phyloP scores from a whole-genome alignment of 371 early-diverging fungal genomes.

The Phascolomyces articulosus region DNA sequence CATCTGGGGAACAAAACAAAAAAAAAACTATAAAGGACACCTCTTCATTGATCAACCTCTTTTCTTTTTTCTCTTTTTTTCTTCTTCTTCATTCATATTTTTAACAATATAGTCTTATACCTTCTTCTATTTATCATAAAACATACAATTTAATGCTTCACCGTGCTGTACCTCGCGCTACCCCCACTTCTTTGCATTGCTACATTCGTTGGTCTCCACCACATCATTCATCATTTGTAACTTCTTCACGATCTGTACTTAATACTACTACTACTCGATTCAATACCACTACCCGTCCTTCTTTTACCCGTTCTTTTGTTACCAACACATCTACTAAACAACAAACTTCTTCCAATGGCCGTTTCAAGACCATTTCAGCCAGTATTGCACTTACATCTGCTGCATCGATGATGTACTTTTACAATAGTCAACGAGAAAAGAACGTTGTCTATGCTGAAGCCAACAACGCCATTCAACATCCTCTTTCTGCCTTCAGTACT shows the following conservation, averaged over 20 bases:
- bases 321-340: conserved; percentile 4
- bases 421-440: conserved; percentile 1
- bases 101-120: no score
- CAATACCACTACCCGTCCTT: background rate
- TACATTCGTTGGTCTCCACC: background rate
- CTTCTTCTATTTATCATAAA: background rate
- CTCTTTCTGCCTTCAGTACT: conserved; percentile 34
- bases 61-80: background rate
- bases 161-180: background rate
- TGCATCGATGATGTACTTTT: conserved; percentile 14
- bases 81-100: background rate
- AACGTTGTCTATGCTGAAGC: conserved; percentile 10
- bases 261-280: no score
- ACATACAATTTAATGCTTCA: conserved; percentile 3
- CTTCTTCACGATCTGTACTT: background rate
- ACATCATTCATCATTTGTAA: background rate
- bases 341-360: background rate
- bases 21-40: background rate
- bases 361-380: conserved; percentile 22
- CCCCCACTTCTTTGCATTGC: conserved; percentile 1
- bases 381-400: conserved; percentile 23
- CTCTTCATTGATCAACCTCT: background rate
- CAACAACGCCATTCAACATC: background rate
- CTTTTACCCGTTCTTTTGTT: conserved; percentile 1
- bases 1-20: no score